Conservation (phyloP, 208 protist species). For the Phytomonas sp. region DNA sequence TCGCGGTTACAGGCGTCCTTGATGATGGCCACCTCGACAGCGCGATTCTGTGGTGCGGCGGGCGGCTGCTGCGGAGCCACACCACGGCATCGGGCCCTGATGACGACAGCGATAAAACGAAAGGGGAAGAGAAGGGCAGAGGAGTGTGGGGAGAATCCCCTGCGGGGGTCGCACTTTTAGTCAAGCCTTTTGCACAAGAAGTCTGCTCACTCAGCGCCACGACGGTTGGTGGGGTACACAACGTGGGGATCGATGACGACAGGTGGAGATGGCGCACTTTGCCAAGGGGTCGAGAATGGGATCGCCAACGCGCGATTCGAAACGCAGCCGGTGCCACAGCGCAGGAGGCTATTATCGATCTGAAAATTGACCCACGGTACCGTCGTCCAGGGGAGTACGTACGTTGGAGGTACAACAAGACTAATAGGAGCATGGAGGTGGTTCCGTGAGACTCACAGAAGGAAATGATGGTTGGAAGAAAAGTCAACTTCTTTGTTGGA, state of each 20-base stretch:
- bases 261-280: constrained; percentile 16
- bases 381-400: constrained; percentile 53
- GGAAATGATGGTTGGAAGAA: not conserved
- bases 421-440: not conserved
- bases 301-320: constrained; percentile 66
- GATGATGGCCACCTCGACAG: not conserved
- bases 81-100: too few species aligned
- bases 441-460: not conserved
- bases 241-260: not conserved
- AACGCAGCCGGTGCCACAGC: constrained; percentile 35
- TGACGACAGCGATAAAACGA: not conserved
- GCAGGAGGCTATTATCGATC: constrained; percentile 69
- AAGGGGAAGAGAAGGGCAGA: not conserved
- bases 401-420: constrained; percentile 3
- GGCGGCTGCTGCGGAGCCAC: too few species aligned
- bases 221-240: constrained; percentile 5
- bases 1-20: not conserved
- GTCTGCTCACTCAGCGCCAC: constrained; percentile 13
- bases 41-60: not conserved
- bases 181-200: constrained; percentile 34
- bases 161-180: constrained; percentile 28
- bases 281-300: constrained; percentile 64
- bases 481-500: not conserved
- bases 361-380: constrained; percentile 57
- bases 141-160: not conserved